These are phyloP conservation scores for Sutorius eximius DNA, from an alignment of 1,284 basidiomycete genomes.

Conservation along the genomic window DNA sequence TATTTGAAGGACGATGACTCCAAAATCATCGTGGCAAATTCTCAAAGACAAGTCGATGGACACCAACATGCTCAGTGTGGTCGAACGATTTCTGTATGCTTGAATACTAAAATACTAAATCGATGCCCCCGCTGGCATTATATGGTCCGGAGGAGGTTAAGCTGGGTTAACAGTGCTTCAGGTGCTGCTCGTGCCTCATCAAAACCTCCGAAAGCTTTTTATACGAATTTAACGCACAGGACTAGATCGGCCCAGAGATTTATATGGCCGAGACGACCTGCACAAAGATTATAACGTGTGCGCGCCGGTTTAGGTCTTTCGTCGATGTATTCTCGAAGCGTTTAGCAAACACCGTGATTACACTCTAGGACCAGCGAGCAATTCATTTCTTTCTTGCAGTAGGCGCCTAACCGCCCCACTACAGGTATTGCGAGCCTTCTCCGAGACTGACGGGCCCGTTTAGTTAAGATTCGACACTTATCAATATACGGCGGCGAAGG, in stretches of 20 bases:
- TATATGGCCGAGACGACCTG: constrained; percentile 47
- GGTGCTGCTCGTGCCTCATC: constrained; percentile 49
- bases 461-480: constrained; percentile 28
- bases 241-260: constrained; percentile 45
- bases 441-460: not conserved
- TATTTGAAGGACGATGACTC: constrained; percentile 29
- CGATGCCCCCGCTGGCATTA: constrained; percentile 50
- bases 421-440: constrained; percentile 16
- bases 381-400: not conserved
- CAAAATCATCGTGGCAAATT: constrained; percentile 35
- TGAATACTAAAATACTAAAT: not conserved
- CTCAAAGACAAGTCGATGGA: constrained; percentile 35
- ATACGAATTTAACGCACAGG: constrained; percentile 36
- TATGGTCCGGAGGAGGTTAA: constrained; percentile 39
- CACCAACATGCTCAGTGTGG: constrained; percentile 23
- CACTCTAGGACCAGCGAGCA: constrained; percentile 19
- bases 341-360: constrained; percentile 21
- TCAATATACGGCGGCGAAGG: constrained; percentile 23
- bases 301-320: constrained; percentile 32
- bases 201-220: constrained; percentile 35
- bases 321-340: not conserved
- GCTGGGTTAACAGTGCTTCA: constrained; percentile 41
- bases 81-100: not conserved
- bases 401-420: not conserved
- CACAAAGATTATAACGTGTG: constrained; percentile 40